phyloP scores from a whole-genome alignment of 306 rosid genomes.

The Senna tora region DNA sequence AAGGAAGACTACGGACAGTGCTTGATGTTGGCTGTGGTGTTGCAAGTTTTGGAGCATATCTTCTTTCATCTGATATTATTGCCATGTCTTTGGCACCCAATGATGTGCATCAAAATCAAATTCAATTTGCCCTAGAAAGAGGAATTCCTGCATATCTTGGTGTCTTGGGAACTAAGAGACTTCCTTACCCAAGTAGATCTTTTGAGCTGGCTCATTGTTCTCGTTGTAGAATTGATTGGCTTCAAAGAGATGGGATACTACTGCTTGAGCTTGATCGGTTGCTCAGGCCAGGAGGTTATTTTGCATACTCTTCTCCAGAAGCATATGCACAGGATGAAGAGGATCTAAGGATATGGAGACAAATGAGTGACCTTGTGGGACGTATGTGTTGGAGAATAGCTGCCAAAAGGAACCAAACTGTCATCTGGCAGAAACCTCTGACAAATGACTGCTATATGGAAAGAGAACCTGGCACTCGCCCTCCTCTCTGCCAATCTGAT shows the following conservation, averaged over 20 bases:
- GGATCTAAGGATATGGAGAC: constrained; percentile 91
- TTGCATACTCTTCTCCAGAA: constrained; percentile 93
- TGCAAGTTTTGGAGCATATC: constrained; percentile 95
- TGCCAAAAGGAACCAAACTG: constrained; percentile 83
- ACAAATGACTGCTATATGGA: constrained; percentile 84
- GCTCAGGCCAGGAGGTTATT: constrained; percentile 91
- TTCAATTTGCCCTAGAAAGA: constrained; percentile 96
- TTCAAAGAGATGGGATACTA: constrained; percentile 92
- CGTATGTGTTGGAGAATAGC: constrained; percentile 94
- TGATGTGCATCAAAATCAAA: constrained; percentile 98
- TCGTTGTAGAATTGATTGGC: constrained; percentile 98
- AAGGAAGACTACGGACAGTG: constrained; percentile 84
- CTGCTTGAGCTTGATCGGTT: constrained; percentile 89
- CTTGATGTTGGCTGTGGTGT: constrained; percentile 98
- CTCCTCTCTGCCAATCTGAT: constrained; percentile 87
- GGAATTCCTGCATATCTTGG: constrained; percentile 97
- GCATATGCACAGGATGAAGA: constrained; percentile 99
- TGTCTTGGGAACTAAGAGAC: constrained; percentile 91
- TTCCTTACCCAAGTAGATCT: constrained; percentile 98
- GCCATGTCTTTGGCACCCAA: constrained; percentile 96
- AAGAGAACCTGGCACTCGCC: constrained; percentile 80
- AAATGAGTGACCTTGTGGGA: constrained; percentile 87
- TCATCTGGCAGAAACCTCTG: constrained; percentile 92
- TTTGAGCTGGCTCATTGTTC: constrained; percentile 98
- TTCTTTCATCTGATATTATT: constrained; percentile 79